These are phyloP conservation scores for Aspergillus sp. DNA, from an alignment of 2,329 filamentous ascomycete genomes.

Conservation along the genomic window DNA sequence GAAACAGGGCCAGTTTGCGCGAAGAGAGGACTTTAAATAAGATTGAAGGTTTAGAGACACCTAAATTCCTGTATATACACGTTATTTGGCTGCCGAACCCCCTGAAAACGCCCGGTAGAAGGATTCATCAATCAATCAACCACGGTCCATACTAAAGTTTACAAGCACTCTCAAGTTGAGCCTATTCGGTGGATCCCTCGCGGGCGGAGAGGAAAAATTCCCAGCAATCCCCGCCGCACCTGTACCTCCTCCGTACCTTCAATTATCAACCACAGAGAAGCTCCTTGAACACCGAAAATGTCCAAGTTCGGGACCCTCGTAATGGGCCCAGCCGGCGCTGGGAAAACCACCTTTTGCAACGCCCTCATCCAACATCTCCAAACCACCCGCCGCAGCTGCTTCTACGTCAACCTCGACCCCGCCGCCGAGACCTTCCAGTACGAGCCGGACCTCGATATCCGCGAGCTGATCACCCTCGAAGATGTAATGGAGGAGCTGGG, in stretches of 20 bases:
- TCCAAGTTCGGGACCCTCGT: constrained; percentile 93
- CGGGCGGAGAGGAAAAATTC: neutral
- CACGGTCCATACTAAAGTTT: too few species aligned
- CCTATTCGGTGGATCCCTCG: neutral
- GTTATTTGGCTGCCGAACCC: too few species aligned
- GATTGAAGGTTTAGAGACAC: too few species aligned
- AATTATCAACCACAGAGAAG: neutral
- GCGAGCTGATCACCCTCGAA: constrained; percentile 86
- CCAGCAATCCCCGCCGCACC: neutral
- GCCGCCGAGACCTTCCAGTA: constrained; percentile 92
- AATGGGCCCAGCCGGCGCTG: constrained; percentile 93
- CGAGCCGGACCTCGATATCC: constrained; percentile 90
- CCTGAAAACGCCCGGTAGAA: too few species aligned
- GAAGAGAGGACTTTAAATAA: too few species aligned
- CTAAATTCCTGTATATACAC: too few species aligned
- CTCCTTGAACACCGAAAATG: constrained; percentile 54
- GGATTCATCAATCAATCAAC: too few species aligned
- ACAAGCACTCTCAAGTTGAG: neutral
- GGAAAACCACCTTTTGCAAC: constrained; percentile 96
- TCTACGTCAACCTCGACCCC: constrained; percentile 98
- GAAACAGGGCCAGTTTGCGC: too few species aligned
- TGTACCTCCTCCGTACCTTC: neutral
- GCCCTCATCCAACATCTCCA: constrained; percentile 90
- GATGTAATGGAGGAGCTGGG: constrained; percentile 97
- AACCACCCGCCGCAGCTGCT: constrained; percentile 86